Evolutionary conservation across 805 yeast genomes (phyloP).

Genomic region (Starmerella apis): DNA sequence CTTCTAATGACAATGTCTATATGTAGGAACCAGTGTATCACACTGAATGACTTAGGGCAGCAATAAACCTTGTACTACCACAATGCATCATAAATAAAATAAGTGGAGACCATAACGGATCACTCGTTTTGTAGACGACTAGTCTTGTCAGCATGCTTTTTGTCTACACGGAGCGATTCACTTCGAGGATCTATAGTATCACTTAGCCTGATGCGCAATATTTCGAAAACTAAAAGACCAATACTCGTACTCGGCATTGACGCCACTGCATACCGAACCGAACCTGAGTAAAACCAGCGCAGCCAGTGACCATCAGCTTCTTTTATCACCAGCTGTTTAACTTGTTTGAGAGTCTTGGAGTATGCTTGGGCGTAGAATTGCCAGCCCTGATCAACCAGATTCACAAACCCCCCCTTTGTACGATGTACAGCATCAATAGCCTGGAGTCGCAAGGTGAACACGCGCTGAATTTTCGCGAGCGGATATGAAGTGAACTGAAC

Average conservation of each 20-base stretch:
- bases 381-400: slow-evolving; percentile 25
- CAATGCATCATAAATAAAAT: neutral
- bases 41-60: neutral
- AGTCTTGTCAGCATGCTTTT: neutral
- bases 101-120: neutral
- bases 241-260: slow-evolving; percentile 82
- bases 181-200: slow-evolving; percentile 2
- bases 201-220: slow-evolving; percentile 41
- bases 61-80: neutral
- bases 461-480: slow-evolving; percentile 61
- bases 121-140: neutral
- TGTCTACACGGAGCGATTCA: neutral
- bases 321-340: slow-evolving; percentile 40
- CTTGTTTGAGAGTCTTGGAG: slow-evolving; percentile 58
- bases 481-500: slow-evolving; percentile 78
- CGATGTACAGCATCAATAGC: slow-evolving; percentile 52
- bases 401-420: slow-evolving; percentile 8
- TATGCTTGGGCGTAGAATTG: slow-evolving; percentile 63
- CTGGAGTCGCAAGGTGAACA: slow-evolving; percentile 70
- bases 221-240: slow-evolving; percentile 75
- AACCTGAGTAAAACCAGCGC: slow-evolving; percentile 69
- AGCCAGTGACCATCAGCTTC: slow-evolving; percentile 50
- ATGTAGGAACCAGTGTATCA: too few relatives aligned
- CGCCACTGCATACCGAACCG: slow-evolving; percentile 55
- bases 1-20: too few relatives aligned